Evolutionary conservation across 805 yeast genomes (phyloP), one percentile per base, ranked within the genome.

Genomic region (Metschnikowia hibisci): DNA sequence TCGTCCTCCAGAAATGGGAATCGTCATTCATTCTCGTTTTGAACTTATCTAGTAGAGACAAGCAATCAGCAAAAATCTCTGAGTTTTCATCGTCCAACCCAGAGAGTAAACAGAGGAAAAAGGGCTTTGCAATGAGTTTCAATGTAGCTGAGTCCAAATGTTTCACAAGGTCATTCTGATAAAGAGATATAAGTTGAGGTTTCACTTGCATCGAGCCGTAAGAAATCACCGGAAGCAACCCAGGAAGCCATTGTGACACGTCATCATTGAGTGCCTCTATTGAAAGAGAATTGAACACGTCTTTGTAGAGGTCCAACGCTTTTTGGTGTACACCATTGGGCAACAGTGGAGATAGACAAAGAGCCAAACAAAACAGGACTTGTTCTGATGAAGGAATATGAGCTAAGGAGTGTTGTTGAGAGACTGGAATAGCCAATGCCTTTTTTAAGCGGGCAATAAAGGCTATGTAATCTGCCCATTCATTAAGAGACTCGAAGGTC

Each of bases 381-480:
- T 77, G 77, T 11, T 77, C 66, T 2, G 82, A 78, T 35, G 69
- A 73, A 0, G 96, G 98, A 10, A 91, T 71, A 76, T 80, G 78
- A 46, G 40, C 14, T 4, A 52, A 42, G 6, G 77, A 26, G 28
- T 43, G 43, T 71, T 47, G 45, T 2, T 45, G 52, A 58, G 56
- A 64, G 44, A 56, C 62, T 2, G 51, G 54, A 30, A 65, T 53
- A 45, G 57, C 67, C 32, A 90, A 63, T 0, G 95, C 82, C 59
- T 88, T 87, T 45, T 81, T 80, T 5, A 95, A 73, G 46, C 85
- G 80, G 2, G 91, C 81, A 34, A 95, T 69, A 60, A 87, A 90
- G 16, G 97, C 84, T 44, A 93, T 93, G 61, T 91, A 89, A 60
- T 93, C 99, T 11, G 99, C 98, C 99, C 99, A 93, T 67, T 93